A percentile compares a stretch with the other conserved stretches of the same genome.
Conservation (phyloP, 805 yeast genomes). For the Cyberlindnera subsufficiens region DNA sequence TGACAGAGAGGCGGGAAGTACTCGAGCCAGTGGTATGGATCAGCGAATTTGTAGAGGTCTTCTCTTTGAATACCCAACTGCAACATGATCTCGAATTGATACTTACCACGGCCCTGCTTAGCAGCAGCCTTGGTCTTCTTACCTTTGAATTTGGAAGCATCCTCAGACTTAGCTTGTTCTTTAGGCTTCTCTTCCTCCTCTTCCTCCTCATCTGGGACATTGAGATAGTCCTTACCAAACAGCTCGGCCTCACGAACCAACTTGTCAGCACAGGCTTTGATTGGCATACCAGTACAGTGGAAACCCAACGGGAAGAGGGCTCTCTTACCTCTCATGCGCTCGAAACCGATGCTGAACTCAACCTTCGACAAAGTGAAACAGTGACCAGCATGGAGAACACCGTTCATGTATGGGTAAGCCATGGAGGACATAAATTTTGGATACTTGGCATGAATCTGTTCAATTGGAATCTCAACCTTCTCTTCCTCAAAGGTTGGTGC, state of each 20-base stretch:
- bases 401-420: conserved; percentile 98
- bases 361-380: conserved; percentile 91
- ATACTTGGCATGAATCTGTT: conserved; percentile 66
- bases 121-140: conserved; percentile 92
- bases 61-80: conserved; percentile 84
- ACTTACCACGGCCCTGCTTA: conserved; percentile 89
- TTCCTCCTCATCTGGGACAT: conserved; percentile 58
- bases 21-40: conserved; percentile 84
- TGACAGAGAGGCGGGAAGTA: conserved; percentile 90
- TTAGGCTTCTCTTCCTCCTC: conserved; percentile 37
- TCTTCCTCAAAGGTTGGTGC: conserved; percentile 76
- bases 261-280: conserved; percentile 92
- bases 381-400: conserved; percentile 97
- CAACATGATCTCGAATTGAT: conserved; percentile 93
- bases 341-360: conserved; percentile 88
- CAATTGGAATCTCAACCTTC: conserved; percentile 47
- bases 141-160: conserved; percentile 85
- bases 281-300: conserved; percentile 99
- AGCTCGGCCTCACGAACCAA: conserved; percentile 85
- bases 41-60: conserved; percentile 84
- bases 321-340: conserved; percentile 88
- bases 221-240: conserved; percentile 78
- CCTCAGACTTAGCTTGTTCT: conserved; percentile 37
- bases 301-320: conserved; percentile 95
- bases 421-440: conserved; percentile 89